Conservation (phyloP, 768 basidiomycete genomes). For the Tricholoma bakamatsutake region DNA sequence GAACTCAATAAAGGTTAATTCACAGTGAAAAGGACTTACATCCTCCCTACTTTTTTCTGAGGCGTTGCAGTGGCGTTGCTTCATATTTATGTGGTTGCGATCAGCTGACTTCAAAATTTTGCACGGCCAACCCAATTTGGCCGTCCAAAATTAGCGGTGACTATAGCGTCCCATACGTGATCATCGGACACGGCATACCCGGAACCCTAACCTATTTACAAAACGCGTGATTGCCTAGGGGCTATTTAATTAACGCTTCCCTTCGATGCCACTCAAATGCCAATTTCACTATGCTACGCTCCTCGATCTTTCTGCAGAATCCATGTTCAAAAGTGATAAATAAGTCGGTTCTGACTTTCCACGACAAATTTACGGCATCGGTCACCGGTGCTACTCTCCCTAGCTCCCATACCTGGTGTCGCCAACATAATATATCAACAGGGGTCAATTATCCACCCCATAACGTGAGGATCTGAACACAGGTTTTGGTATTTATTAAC, state of each 20-base stretch:
- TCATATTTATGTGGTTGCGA: too few relatives aligned
- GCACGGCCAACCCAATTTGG: too few relatives aligned
- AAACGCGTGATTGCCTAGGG: not conserved
- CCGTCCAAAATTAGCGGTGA: too few relatives aligned
- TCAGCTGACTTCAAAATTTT: too few relatives aligned
- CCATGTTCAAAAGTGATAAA: not conserved
- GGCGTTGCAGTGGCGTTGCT: too few relatives aligned
- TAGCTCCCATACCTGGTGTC: not conserved
- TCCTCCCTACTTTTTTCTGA: too few relatives aligned
- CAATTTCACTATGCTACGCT: not conserved
- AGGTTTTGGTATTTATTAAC: not conserved
- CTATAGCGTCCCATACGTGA: too few relatives aligned
- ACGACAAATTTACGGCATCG: not conserved
- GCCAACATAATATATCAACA: not conserved
- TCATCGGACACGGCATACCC: not conserved
- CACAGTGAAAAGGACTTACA: too few relatives aligned
- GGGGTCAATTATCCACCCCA: not conserved
- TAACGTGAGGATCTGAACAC: not conserved
- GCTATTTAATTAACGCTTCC: not conserved
- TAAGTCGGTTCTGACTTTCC: not conserved
- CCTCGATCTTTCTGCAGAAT: not conserved
- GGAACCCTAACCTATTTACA: not conserved
- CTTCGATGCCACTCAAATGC: not conserved
- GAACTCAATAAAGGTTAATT: too few relatives aligned
- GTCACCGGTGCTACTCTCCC: too few relatives aligned